phyloP scores from a whole-genome alignment of 495 filamentous ascomycete genomes.

The Talaromyces borbonicus region DNA sequence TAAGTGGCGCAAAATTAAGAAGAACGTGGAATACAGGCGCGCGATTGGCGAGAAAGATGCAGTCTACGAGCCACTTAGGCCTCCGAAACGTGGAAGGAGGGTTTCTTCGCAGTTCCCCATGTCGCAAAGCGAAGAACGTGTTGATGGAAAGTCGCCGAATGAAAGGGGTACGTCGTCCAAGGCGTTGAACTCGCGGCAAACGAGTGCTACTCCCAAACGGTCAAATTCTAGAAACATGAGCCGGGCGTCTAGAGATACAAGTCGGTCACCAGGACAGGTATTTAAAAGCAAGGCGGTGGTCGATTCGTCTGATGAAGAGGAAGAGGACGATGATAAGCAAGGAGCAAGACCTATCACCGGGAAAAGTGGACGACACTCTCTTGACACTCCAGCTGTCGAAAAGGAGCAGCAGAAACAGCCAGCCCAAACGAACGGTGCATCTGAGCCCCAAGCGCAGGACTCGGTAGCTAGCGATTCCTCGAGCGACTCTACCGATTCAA shows the following conservation, averaged over 20 bases:
- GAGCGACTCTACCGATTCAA: slow-evolving; percentile 1
- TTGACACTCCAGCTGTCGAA: too few species aligned
- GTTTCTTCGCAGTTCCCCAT: not conserved
- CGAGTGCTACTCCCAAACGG: too few species aligned
- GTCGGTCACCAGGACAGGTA: not conserved
- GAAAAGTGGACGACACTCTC: too few species aligned
- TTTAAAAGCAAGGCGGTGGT: slow-evolving; percentile 12
- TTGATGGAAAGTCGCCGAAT: too few species aligned
- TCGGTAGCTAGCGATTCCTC: not conserved
- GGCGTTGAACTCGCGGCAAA: too few species aligned
- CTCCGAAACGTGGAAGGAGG: slow-evolving; percentile 3
- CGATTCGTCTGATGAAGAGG: slow-evolving; percentile 11
- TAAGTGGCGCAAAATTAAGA: slow-evolving; percentile 34
- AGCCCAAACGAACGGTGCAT: not conserved
- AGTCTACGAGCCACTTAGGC: not conserved
- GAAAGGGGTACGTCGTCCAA: too few species aligned
- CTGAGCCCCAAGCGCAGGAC: not conserved
- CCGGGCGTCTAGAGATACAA: not conserved
- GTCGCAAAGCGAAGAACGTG: not conserved
- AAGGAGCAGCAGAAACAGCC: not conserved
- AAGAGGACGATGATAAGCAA: not conserved
- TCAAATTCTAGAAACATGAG: slow-evolving; percentile 14
- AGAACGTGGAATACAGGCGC: slow-evolving; percentile 12
- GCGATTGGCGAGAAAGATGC: slow-evolving; percentile 18
- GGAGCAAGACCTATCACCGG: not conserved